phyloP scores from a whole-genome alignment of 2,329 filamentous ascomycete species.

The Pyricularia grisea region DNA sequence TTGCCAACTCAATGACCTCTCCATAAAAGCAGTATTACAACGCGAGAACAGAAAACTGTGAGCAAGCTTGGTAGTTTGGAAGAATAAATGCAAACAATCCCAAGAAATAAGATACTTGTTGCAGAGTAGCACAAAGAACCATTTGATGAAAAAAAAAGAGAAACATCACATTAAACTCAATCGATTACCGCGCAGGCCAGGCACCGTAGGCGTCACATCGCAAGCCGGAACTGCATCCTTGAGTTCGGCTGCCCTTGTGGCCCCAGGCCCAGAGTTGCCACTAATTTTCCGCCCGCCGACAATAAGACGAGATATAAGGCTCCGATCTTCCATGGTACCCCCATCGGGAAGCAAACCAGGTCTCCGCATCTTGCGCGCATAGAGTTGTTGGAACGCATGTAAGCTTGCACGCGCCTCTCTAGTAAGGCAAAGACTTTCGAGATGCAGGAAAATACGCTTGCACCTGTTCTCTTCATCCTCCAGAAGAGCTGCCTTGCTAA shows the following conservation, averaged over 20 bases:
- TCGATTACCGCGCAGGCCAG: not conserved
- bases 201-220: not conserved
- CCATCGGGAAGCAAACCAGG: conserved; percentile 29
- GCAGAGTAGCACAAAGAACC: not conserved
- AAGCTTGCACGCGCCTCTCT: conserved; percentile 38
- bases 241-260: not conserved
- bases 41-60: not conserved
- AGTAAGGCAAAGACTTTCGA: conserved; percentile 37
- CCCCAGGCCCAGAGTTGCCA: not conserved
- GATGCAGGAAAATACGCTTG: conserved; percentile 33
- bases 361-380: conserved; percentile 30
- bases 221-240: not conserved
- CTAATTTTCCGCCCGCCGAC: conserved; percentile 1
- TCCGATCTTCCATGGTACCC: conserved; percentile 18
- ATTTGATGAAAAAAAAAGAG: not conserved
- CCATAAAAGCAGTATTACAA: not conserved
- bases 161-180: not conserved
- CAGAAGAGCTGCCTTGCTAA: conserved; percentile 10
- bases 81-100: not conserved
- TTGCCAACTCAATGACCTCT: not conserved
- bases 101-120: not conserved
- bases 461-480: conserved; percentile 31
- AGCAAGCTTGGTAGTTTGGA: not conserved
- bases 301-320: conserved; percentile 5
- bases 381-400: conserved; percentile 37